phyloP scores from a whole-genome alignment of 768 basidiomycete genomes.

The Russula virescens region DNA sequence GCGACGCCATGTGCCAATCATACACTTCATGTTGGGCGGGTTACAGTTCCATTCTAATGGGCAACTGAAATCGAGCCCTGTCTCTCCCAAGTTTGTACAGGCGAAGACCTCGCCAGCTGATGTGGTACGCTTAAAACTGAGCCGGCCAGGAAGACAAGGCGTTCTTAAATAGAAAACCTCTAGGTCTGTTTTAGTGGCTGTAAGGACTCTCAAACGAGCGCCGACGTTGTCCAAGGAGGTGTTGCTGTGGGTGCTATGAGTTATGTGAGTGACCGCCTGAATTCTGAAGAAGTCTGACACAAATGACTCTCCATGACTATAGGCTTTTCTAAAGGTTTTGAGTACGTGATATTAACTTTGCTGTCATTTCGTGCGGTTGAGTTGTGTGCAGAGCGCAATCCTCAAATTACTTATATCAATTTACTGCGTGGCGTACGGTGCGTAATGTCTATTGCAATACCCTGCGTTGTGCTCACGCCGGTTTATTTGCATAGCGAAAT shows the following conservation, averaged over 20 bases:
- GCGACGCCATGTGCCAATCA: neutral
- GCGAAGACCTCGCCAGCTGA: conserved; percentile 74
- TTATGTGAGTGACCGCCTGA: conserved; percentile 41
- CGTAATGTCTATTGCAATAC: neutral
- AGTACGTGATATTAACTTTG: conserved; percentile 33
- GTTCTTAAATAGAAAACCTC: conserved; percentile 9
- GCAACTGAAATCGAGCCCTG: conserved; percentile 29
- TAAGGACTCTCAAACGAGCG: conserved; percentile 78
- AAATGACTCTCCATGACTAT: neutral
- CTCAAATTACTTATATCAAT: conserved; percentile 29
- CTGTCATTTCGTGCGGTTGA: neutral
- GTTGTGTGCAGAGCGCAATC: conserved; percentile 32
- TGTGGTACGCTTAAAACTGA: conserved; percentile 48
- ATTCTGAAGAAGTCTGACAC: neutral
- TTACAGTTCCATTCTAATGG: conserved; percentile 32
- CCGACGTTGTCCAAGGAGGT: conserved; percentile 63
- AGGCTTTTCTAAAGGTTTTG: conserved; percentile 57
- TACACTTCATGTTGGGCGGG: neutral
- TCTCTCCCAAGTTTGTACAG: conserved; percentile 22
- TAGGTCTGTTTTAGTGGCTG: conserved; percentile 86
- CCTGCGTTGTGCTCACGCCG: neutral
- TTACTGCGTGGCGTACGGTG: conserved; percentile 17
- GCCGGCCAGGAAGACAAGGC: neutral
- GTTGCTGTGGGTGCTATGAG: conserved; percentile 76
- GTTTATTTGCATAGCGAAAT: conserved; percentile 38